Conservation (phyloP, 306 rosid species). For the Fragaria vesca region DNA sequence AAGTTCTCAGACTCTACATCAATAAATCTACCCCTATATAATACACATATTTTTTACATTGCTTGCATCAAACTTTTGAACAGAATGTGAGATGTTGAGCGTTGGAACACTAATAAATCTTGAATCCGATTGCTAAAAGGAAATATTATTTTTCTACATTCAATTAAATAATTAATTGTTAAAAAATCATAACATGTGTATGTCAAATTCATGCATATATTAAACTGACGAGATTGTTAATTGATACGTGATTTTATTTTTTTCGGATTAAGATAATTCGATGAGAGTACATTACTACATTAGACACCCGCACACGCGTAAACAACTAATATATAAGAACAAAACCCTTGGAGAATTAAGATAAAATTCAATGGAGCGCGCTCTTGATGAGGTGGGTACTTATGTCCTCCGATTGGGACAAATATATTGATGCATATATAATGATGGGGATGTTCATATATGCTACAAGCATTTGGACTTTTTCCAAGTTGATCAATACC, state of each 20-base stretch:
- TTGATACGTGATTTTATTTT: background rate
- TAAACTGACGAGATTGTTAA: background rate
- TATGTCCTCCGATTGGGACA: slow-evolving; percentile 2
- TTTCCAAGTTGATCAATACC: slow-evolving; percentile 12
- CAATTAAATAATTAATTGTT: no score
- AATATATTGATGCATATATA: background rate
- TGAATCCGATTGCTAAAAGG: background rate
- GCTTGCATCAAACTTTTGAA: no score
- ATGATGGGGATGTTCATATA: slow-evolving; percentile 9
- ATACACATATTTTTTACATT: no score
- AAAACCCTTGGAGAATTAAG: background rate
- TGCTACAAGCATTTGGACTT: slow-evolving; percentile 6
- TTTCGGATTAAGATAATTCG: fast-evolving
- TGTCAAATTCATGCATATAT: background rate
- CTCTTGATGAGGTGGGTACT: slow-evolving; percentile 12
- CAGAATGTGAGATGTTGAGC: no score
- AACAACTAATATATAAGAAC: background rate
- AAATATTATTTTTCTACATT: no score
- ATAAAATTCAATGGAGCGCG: background rate
- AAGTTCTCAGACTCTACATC: no score
- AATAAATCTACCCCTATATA: no score
- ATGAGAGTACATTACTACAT: background rate
- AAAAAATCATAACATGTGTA: fast-evolving
- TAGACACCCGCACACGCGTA: background rate
- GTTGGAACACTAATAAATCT: no score